Evolutionary conservation across 2,329 filamentous ascomycete genomes (phyloP), one percentile per base, ranked within the genome.

Genomic region (Harringtonia aguacate): DNA sequence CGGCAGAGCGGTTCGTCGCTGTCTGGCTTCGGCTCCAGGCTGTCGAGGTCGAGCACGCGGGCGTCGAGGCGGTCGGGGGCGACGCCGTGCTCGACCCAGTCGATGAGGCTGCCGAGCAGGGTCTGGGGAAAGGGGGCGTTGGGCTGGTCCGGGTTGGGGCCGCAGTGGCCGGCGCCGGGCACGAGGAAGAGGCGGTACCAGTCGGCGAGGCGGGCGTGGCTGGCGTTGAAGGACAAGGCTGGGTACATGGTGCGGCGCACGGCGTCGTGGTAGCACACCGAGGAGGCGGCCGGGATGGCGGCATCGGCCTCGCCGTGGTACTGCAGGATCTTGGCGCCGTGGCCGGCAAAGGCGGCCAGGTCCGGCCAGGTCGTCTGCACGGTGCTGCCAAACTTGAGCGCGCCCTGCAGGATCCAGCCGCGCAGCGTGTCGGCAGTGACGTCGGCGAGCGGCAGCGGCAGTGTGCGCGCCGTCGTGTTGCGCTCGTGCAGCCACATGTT

Each of bases 261-360:
- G 8, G 69, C 64, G 41, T 77, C 62, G 14, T 45, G 44, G 43
- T 53, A 52, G 15, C 44, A 35, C 4, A 72, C 64, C 0, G 69
- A 72, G 0, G 66, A 69, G 3, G 58, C 69, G 2, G 71, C 53
- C 7, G 72, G 70, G 44, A 77, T 61, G 10, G 58, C 60, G 13
- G 59, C 55, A 52, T 75, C 72, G 1, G 66, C 64, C 55, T 75
- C 70, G 41, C 71, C 72, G 54, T 75, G 72, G 56, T 65, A 70
- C 50, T 71, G 68, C 4, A 76, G 58, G 9, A 76, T 52, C 52
- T 75, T 76, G 24, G 67, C 68, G 22, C 71, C 72, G 1, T 59
- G 52, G 1, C 55, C 48, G 20, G 65, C 57, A 58, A 73, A 71
- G 10, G 55, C 49, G 0, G 60, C 64, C 2, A 76, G 59, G 40